These are phyloP conservation scores for Tricholoma sp. DNA, from an alignment of 768 basidiomycete genomes.

Conservation along the genomic window DNA sequence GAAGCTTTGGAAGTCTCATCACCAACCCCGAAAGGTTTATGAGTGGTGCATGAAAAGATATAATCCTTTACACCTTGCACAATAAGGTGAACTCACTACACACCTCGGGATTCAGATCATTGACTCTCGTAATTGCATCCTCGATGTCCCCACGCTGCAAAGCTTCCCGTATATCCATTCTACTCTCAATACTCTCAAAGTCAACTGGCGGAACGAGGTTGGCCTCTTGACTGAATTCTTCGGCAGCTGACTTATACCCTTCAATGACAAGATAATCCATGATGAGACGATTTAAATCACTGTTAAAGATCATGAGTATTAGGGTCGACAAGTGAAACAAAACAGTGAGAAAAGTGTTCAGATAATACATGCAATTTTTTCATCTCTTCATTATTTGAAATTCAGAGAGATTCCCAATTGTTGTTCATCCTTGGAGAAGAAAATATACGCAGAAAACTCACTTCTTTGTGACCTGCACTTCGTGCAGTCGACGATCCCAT, in stretches of 20 bases:
- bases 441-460: slow-evolving; percentile 45
- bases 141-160: slow-evolving; percentile 92
- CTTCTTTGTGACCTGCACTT: slow-evolving; percentile 83
- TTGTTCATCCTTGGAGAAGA: slow-evolving; percentile 53
- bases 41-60: slow-evolving; percentile 98
- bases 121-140: slow-evolving; percentile 91
- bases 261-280: slow-evolving; percentile 99
- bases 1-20: slow-evolving; percentile 88
- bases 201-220: slow-evolving; percentile 73
- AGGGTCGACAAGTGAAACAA: slow-evolving; percentile 1
- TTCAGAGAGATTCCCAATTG: slow-evolving; percentile 99
- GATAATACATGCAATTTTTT: slow-evolving; percentile 85
- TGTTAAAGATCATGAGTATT: slow-evolving; percentile 31
- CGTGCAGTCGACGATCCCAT: slow-evolving; percentile 80
- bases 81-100: slow-evolving; percentile 26
- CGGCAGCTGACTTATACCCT: slow-evolving; percentile 93
- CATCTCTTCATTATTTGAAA: slow-evolving; percentile 50
- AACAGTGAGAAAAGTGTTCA: slow-evolving; percentile 42
- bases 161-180: slow-evolving; percentile 93
- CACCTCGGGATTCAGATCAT: slow-evolving; percentile 97
- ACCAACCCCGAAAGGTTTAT: slow-evolving; percentile 71
- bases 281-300: slow-evolving; percentile 90
- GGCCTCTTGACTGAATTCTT: slow-evolving; percentile 91
- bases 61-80: slow-evolving; percentile 62
- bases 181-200: slow-evolving; percentile 86